These are phyloP conservation scores for Hippophae gyantsensis DNA, from an alignment of 306 rosid species.

Conservation along the genomic window DNA sequence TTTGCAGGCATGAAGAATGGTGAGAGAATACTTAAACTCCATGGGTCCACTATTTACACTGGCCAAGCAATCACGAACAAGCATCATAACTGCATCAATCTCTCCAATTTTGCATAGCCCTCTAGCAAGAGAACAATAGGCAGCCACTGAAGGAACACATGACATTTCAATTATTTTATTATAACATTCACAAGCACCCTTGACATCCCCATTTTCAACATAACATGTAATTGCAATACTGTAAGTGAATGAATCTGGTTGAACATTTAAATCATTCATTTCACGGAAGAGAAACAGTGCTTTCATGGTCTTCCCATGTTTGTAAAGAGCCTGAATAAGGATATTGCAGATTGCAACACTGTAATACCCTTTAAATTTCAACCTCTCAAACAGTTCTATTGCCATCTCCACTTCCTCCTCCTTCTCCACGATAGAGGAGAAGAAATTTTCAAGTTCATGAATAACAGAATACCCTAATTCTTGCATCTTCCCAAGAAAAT, in stretches of 20 bases:
- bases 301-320: constrained; percentile 34
- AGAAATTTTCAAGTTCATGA: constrained; percentile 44
- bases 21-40: constrained; percentile 67
- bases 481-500: constrained; percentile 50
- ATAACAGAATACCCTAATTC: constrained; percentile 38
- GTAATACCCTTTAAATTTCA: constrained; percentile 39
- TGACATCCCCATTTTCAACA: constrained; percentile 42
- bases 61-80: constrained; percentile 64
- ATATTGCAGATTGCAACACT: constrained; percentile 48
- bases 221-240: constrained; percentile 44
- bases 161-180: constrained; percentile 66
- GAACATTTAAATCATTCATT: constrained; percentile 32
- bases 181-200: constrained; percentile 59
- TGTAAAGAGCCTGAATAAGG: constrained; percentile 51
- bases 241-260: constrained; percentile 39
- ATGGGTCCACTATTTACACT: constrained; percentile 48
- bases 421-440: constrained; percentile 41
- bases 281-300: constrained; percentile 54
- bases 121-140: constrained; percentile 52
- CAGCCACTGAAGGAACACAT: constrained; percentile 53
- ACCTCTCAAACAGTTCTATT: constrained; percentile 34
- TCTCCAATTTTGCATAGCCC: constrained; percentile 62
- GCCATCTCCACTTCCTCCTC: constrained; percentile 34
- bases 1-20: constrained; percentile 50
- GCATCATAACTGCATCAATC: constrained; percentile 73